Evolutionary conservation across 495 filamentous ascomycete genomes (phyloP), one percentile per base, ranked within the genome.

Genomic region (Xanthoparmelia taractica): DNA sequence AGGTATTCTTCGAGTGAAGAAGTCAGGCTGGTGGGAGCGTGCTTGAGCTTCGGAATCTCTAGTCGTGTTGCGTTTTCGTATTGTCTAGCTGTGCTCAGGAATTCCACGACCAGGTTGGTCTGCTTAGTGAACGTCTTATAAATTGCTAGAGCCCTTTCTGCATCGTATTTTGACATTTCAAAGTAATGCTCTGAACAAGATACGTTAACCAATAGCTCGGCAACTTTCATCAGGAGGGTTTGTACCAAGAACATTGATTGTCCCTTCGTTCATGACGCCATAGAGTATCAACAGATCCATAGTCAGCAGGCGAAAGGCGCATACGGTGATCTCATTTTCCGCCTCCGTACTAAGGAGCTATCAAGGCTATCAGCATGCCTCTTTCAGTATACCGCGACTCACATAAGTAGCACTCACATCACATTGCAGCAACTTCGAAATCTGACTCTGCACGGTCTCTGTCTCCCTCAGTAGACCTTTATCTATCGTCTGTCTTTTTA

Each of bases 241-340:
- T 82, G 67, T 81, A 94, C 94, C 91, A 59, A 99, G 81, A 63
- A 99, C 90, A 74, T 96, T 99, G 76, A 99, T 97, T 67, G 95
- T 93, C 29, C 88, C 94, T 76, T 97, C 92, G 67, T 99, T 99
- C 79, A 97, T 87, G 41, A 96, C 90, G 66, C 94, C 90, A 74
- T 96, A 99, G 48, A 99, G 79, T 8, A 87, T 88, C 60, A 99
- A 75, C 33, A 99, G 81, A 73, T 99, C 94, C 68, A 94, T 79
- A 13, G 95, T 94, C 47, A 99, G 76, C 70, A 99, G 79, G 65
- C 94, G 82, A 67, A 99, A 99, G n/a, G 94, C 92, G 6, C 89
- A 92, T 67, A 99, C 80, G 13, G 91, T 96, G 69, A 99, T 97
- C 70, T 99, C 94, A 69, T 97, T 99, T 73, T 97, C 95, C 25